Base-by-base conservation (phyloP, 169 alveolate genomes). In the Plasmodium adleri region DNA sequence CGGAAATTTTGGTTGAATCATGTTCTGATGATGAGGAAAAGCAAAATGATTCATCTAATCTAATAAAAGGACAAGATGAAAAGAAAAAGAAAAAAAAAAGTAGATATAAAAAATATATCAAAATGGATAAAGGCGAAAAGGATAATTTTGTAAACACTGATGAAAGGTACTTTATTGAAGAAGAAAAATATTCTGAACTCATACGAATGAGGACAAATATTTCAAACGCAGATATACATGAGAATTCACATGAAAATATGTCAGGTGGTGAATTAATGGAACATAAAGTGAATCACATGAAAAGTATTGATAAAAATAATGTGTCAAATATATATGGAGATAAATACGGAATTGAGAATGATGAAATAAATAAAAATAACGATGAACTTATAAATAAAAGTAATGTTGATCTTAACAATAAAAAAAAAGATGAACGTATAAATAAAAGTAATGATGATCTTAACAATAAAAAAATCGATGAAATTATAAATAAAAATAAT, bases 1-100 rank as follows among this genome's bases (percentile, higher is more conserved):
- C 92, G 2, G 95, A 93, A 49, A 64, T 93, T 15, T 68, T 72
- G 63, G 73, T 88, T 26, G 89, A 75, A 52, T 70, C 72, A 58
- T 56, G 45, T 32, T 52, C 78, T 3, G 64, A 56, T 56, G 12
- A 17, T 8, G 64, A 56, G 13, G 64, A 56, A 17, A 56, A 56
- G 64, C 17, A 56, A 17, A 28, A 52, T 22, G 22, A 22, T 26
- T 45, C 28, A 28, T 9, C 32, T 63, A 43, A n/a, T 58, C 13
- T 47, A 12, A 56, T 56, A 15, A 26, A 71, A 71, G 52, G 15
- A 15, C 26, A 80, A 52, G n/a, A 63, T 28, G 50, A 32, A 28
- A 47, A 80, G 62, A 39, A 54, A 66, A 39, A 47, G 32, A 74
- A 26, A 15, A 47, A 80, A 60, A 39, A 54, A 80, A 39, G 24